Evolutionary conservation across 192 early-diverging fungal genomes (phyloP), one percentile per base, ranked within the genome.

Genomic region (Phlyctochytrium arcticum): DNA sequence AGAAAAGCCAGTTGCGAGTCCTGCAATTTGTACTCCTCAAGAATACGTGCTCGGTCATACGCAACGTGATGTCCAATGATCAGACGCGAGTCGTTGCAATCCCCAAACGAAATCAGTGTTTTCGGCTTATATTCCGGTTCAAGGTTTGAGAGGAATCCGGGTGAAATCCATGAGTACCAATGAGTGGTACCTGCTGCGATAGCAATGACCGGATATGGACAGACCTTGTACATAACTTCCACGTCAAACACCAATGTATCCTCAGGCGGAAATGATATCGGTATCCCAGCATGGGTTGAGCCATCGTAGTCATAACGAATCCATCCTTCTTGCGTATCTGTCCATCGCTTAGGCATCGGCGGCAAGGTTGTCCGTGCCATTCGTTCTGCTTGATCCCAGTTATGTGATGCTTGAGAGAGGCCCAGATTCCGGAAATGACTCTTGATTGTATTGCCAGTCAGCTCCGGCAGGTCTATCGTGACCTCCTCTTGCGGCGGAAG

Each of bases 141-240:
- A 15, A n/a, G 9, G 17, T 50, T 21, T 10, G 57, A 68, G 23
- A 74, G 68, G n/a, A 95, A 63, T 63, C 85, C 86, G n/a, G 96
- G 93, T 19, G 94, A 90, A 17, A 88, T 79, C 96, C 96, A 98
- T 23, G 84, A 74, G 69, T 97, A 98, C 96, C 96, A 98, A 5
- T 83, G 82, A 19, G 76, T 69, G 7, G 62, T 54, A 0, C 92
- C 90, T 17, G 78, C 79, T 0, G 93, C 96, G 3, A 81, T 79
- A 0, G 96, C 96, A 60, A 98, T 76, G 4, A 90, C 76, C 15
- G 96, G 89, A 36, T 80, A 91, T 29, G 82, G 86, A 26, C 87
- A 83, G 27, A 88, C 71, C 8, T 69, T 73, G 46, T 71, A 75
- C 70, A 94, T 60, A 0, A 88, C 85, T 74, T 98, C 94, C 4